Percentiles rank a stretch among this genome's conserved stretches.
Evolutionary conservation across 2,329 filamentous ascomycete genomes (phyloP).

Genomic region (Penicillium brevicompactum): DNA sequence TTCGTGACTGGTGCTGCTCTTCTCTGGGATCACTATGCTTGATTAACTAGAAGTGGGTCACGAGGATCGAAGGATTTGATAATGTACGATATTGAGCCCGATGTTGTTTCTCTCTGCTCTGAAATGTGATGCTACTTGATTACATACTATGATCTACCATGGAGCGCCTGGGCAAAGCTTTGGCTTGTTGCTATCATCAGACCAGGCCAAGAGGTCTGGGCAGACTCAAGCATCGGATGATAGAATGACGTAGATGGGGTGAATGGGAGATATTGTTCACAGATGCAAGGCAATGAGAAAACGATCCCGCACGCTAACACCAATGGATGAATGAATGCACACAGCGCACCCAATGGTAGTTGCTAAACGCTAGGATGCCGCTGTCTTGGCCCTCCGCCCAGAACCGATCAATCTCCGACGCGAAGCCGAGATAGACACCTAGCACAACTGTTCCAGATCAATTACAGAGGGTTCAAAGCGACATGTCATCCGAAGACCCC

Average conservation of each 20-base stretch:
- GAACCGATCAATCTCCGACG: conserved; percentile 2
- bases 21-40: conserved; percentile 3
- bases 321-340: background rate
- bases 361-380: background rate
- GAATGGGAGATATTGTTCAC: too few relatives aligned
- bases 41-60: background rate
- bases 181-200: too few relatives aligned
- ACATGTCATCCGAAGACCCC: background rate
- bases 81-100: background rate
- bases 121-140: background rate
- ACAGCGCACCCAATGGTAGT: background rate
- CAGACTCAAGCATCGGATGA: too few relatives aligned
- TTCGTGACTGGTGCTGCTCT: conserved; percentile 1
- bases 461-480: background rate
- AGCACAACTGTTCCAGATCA: background rate
- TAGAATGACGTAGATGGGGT: too few relatives aligned
- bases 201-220: too few relatives aligned
- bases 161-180: too few relatives aligned
- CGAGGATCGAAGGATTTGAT: background rate
- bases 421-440: conserved; percentile 5
- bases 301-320: too few relatives aligned
- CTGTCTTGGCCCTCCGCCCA: background rate
- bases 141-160: too few relatives aligned
- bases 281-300: too few relatives aligned
- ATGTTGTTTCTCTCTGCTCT: background rate